Evolutionary conservation across 495 filamentous ascomycete genomes (phyloP), one percentile per base, ranked within the genome.

Genomic region (Penicillium mononematosum): DNA sequence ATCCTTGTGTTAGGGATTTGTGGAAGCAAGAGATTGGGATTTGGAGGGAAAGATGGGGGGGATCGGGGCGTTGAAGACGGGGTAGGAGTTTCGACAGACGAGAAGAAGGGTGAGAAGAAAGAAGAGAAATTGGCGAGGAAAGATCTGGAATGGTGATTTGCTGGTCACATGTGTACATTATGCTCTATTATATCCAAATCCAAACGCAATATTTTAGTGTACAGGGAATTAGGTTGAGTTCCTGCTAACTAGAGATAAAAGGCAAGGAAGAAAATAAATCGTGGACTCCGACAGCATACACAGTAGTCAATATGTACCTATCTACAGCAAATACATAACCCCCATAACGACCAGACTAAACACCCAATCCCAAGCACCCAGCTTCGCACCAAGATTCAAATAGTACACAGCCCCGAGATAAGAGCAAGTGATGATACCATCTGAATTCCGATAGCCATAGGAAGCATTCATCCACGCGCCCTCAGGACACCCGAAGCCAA

Each of bases 401-500:
- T 75, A 72, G 53, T 81, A 80, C 27, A 79, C 78, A 31, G 82
- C 83, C 0, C 84, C 84, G 31, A 83, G 63, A 60, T 79, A 85
- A 65, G 76, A 85, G 56, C 84, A 87, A 4, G 76, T 85, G 24
- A 84, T 70, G 53, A 73, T 70, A 0, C 76, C 78, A 17, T 78
- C 59, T 9, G 64, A 58, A 56, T 70, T 61, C 16, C 75, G 70
- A 52, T 63, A 63, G 0, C 84, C 87, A 71, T 98, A 98, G 41
- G 85, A 89, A 27, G 72, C 69, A 56, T 83, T 73, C 60, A 89
- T 80, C 44, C 81, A 85, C 5, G 65, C 68, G 0, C 74, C 71
- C 16, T 77, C 76, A 0, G 94, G 95, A 75, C 94, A 99, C 4
- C 66, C 70, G 60, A 99, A 98, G 6, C 79, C 79, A 61, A 99